Percentiles rank a stretch among this genome's conserved stretches.
Evolutionary conservation across 495 filamentous ascomycete species (phyloP).

Genomic region (Haplographium delicatum): DNA sequence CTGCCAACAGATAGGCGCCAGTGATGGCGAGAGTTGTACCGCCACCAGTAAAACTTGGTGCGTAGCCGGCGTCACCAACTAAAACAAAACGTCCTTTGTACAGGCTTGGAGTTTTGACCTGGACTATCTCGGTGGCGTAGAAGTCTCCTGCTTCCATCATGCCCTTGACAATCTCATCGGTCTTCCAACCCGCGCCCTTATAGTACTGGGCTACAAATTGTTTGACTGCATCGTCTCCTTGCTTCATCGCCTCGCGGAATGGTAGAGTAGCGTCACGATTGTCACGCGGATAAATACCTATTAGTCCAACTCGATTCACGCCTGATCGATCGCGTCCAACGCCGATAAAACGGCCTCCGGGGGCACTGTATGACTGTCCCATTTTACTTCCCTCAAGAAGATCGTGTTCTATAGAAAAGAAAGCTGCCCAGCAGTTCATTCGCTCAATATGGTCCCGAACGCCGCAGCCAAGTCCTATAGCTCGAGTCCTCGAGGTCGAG

Average conservation of each 20-base stretch:
- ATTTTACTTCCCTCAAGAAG: constrained; percentile 33
- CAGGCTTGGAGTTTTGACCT: constrained; percentile 39
- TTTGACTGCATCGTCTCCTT: constrained; percentile 39
- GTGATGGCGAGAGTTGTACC: constrained; percentile 40
- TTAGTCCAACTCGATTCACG: constrained; percentile 28
- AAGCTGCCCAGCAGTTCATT: constrained; percentile 36
- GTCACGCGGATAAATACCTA: constrained; percentile 29
- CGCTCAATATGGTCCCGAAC: constrained; percentile 34
- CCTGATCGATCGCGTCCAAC: constrained; percentile 30
- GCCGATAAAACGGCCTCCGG: constrained; percentile 32
- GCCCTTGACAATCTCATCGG: constrained; percentile 32
- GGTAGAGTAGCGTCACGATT: constrained; percentile 23
- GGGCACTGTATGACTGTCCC: constrained; percentile 31
- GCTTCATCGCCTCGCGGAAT: constrained; percentile 35
- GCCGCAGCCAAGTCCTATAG: constrained; percentile 37
- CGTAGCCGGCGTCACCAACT: constrained; percentile 37
- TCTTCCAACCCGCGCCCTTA: constrained; percentile 39
- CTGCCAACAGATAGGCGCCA: constrained; percentile 48
- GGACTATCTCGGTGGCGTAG: constrained; percentile 30
- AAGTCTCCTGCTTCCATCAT: constrained; percentile 42
- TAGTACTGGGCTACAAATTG: constrained; percentile 34
- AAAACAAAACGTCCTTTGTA: constrained; percentile 36
- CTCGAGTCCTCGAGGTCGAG: constrained; percentile 43
- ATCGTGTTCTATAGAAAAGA: constrained; percentile 35
- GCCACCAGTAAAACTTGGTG: constrained; percentile 39